Conservation (phyloP, 345 rosid species). For the Lumnitzera racemosa region DNA sequence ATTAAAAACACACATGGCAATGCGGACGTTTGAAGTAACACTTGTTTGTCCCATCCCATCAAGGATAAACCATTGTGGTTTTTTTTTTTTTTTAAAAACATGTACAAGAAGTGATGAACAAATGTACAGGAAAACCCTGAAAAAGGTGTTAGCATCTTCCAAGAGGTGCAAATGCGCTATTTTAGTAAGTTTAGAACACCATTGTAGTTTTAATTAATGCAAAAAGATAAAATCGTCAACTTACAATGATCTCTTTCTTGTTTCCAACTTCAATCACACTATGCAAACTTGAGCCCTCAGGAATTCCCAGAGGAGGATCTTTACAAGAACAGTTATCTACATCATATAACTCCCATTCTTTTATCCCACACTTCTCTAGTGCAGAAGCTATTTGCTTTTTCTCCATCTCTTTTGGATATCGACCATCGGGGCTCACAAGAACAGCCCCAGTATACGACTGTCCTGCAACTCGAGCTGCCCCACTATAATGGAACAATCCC, state of each 20-base stretch:
- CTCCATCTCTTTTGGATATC: constrained; percentile 48
- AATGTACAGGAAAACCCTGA: no score
- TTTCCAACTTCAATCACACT: constrained; percentile 23
- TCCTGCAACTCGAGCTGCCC: constrained; percentile 91
- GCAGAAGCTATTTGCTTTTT: constrained; percentile 34
- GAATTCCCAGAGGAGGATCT: constrained; percentile 73
- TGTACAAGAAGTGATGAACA: no score
- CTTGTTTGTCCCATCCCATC: no score
- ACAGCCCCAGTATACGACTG: constrained; percentile 93
- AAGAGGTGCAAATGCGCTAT: no score
- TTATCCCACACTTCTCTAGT: constrained; percentile 68
- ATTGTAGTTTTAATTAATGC: neutral
- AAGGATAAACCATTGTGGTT: no score
- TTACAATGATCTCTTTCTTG: neutral
- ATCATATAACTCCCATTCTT: constrained; percentile 79
- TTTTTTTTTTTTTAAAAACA: no score
- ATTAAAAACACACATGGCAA: no score
- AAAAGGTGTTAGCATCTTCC: no score
- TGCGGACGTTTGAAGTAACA: no score
- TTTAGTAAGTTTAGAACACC: no score
- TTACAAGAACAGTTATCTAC: constrained; percentile 75
- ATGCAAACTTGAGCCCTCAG: constrained; percentile 69
- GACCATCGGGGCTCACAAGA: constrained; percentile 76
- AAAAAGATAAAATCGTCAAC: no score
- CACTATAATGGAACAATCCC: constrained; percentile 83